Base-by-base conservation (phyloP, 2,329 filamentous ascomycete species). In the Paraconiothyrium brasiliense region DNA sequence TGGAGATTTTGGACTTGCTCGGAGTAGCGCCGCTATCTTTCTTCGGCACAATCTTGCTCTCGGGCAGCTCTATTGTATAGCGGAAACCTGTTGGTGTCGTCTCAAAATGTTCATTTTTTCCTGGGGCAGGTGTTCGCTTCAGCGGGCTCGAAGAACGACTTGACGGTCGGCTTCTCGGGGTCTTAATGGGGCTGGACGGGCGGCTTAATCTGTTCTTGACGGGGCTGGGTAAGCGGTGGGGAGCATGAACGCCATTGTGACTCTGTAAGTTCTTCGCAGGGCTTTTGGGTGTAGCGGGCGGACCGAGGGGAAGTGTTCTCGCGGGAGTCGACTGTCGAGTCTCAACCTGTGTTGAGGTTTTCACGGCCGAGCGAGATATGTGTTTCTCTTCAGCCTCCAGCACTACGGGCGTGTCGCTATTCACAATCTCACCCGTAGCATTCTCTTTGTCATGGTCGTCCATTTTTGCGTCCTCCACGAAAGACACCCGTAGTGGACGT, bases 1-100 rank as follows among this genome's bases (percentile, higher is more conserved):
- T 55, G 1, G 24, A 27, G 22, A 39, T 27, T 16, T 32, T 44
- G 24, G 39, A 39, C 51, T 54, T 54, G 24, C 16, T 43, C 5
- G 51, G 37, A 13, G 24, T 54, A 11, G 51, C 24, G 24, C 27
- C 22, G 46, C 41, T 48, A 9, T 57, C 34, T 27, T 57, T 47
- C 52, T 56, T 56, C 35, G 52, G 52, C 24, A 37, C 52, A 16
- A 60, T 60, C 37, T 56, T 60, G n/a, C 48, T 56, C 44, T 56
- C 52, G 6, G 51, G 44, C 13, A 61, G 48, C 54, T 52, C 51
- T 8, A 43, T 47, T 1, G 39, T 57, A n/a, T 57, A 57, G 2
- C 43, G 44, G 32, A 61, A 57, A 3, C 48, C 47, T 20, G 43
- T 58, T n/a, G 47, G n/a, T 5, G 34, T 35, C 11, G 39, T 52